Evolutionary conservation across 495 filamentous ascomycete species (phyloP).

Genomic region (Bathelium albidoporum): DNA sequence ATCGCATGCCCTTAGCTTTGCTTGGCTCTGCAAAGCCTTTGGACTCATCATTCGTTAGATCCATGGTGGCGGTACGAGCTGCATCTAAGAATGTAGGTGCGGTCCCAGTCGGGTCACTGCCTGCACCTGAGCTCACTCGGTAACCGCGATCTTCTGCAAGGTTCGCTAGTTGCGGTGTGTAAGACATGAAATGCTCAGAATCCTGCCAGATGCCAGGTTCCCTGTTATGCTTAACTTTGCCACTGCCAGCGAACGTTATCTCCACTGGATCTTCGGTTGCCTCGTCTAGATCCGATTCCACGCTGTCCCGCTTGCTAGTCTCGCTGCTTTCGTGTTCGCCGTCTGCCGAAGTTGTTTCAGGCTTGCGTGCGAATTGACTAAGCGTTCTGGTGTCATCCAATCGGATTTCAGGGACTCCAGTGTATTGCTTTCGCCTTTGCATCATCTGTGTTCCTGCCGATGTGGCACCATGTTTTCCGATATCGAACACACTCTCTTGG

Average conservation of each 20-base stretch:
- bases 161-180: constrained; percentile 66
- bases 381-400: not conserved
- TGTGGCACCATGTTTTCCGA: constrained; percentile 58
- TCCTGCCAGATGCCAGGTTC: constrained; percentile 56
- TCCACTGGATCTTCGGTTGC: constrained; percentile 71
- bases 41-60: constrained; percentile 70
- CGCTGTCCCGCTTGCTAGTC: not conserved
- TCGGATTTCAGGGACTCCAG: constrained; percentile 20
- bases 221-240: constrained; percentile 27
- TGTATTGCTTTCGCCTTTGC: constrained; percentile 41
- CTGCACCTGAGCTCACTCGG: constrained; percentile 72
- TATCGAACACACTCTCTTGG: constrained; percentile 88
- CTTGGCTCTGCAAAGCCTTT: constrained; percentile 64
- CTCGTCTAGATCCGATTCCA: constrained; percentile 48
- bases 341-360: not conserved
- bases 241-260: constrained; percentile 58
- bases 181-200: constrained; percentile 90
- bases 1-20: constrained; percentile 62
- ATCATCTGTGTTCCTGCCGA: constrained; percentile 69
- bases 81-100: constrained; percentile 66
- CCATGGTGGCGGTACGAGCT: constrained; percentile 75
- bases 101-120: constrained; percentile 47
- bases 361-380: not conserved
- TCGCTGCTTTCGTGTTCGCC: not conserved
- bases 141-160: constrained; percentile 81